Evolutionary conservation across 1,284 basidiomycete genomes (phyloP), one percentile per base, ranked within the genome.

Genomic region (Fomitopsis palustris): DNA sequence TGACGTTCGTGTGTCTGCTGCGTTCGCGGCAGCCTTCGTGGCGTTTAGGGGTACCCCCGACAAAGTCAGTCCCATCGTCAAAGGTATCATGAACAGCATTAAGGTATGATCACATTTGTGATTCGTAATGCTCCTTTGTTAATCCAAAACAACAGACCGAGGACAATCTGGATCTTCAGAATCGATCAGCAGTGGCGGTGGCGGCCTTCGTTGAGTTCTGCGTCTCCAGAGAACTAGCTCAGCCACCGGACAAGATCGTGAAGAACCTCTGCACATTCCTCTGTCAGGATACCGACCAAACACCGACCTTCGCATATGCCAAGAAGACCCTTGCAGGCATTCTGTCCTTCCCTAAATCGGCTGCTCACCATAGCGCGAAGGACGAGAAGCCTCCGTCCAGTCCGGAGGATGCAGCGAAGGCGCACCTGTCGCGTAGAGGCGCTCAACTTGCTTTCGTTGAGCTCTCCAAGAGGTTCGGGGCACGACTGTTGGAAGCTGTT

Each of bases 221-320:
- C 72, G 84, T 87, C 3, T 76, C 82, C 45, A 81, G 88, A 77
- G 74, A 86, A 68, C 75, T 87, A 67, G 67, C 80, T 64, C 81
- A 86, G 72, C 81, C 78, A 66, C 91, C 82, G 0, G 93, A 96
- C 69, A 99, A 99, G 79, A 95, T 99, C 57, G 87, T 99, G 67
- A 95, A 95, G 78, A 99, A 99, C 71, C 84, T 99, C 4, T 96
- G 95, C 76, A 96, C 95, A 0, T 99, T 99, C 76, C 79, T 99
- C 5, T 99, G 96, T 74, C 92, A 95, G 70, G 97, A 99, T 72
- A 82, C 85, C 14, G 86, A 90, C 29, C 84, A 90, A 58, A 98
- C 96, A 0, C 95, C 96, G 1, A 90, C 96, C 2, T 99, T 98
- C 72, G 81, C 87, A 5, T 82, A 81, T 69, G 77, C 79, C 7